These are phyloP conservation scores for Tuber aestivum DNA, from an alignment of 495 filamentous ascomycete species.

Conservation along the genomic window DNA sequence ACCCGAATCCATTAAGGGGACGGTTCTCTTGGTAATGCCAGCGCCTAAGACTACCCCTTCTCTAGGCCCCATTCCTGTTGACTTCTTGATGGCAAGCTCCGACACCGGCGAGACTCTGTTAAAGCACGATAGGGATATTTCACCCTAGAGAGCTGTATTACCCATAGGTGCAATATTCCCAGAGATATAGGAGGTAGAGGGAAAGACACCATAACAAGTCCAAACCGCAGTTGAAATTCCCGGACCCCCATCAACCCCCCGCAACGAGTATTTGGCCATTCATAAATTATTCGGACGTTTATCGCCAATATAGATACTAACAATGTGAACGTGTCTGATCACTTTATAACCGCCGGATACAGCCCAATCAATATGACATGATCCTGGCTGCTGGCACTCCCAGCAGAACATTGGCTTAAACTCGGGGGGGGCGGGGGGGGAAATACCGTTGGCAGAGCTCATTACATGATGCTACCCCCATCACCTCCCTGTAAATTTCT, in stretches of 20 bases:
- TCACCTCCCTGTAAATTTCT: neutral
- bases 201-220: neutral
- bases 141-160: no score
- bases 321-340: no score
- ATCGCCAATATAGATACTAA: no score
- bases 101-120: neutral
- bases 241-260: neutral
- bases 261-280: no score
- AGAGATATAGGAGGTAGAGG: neutral
- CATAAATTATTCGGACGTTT: no score
- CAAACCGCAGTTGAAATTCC: no score
- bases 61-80: neutral
- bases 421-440: no score
- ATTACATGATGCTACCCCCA: neutral
- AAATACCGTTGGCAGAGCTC: neutral
- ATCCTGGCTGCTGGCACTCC: neutral
- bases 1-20: neutral
- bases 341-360: no score
- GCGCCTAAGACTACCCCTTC: neutral
- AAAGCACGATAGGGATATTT: neutral
- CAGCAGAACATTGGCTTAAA: neutral
- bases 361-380: neutral
- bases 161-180: no score
- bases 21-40: neutral
- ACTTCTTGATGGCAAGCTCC: neutral